Evolutionary conservation across 371 early-diverging fungal species (phyloP).

Genomic region (Zancudomyces culisetae): DNA sequence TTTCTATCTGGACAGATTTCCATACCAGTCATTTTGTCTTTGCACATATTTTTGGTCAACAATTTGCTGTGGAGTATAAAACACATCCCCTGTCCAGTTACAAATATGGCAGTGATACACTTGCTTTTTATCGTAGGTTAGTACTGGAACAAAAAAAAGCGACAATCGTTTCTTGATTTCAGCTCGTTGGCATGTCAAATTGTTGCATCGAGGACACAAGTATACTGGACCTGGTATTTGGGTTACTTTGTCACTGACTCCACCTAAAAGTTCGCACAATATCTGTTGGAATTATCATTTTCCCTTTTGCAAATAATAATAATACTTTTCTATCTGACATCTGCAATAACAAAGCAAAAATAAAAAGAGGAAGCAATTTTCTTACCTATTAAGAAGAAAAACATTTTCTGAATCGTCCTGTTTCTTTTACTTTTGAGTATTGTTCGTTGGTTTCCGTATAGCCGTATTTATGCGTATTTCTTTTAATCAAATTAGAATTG

Average conservation of each 20-base stretch:
- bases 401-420: too few species aligned
- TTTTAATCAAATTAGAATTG: too few species aligned
- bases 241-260: background rate
- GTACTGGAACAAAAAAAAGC: background rate
- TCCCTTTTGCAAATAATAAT: too few species aligned
- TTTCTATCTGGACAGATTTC: background rate
- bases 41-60: background rate
- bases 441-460: too few species aligned
- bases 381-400: too few species aligned
- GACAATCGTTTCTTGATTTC: background rate
- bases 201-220: constrained; percentile 2
- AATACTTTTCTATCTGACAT: too few species aligned
- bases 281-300: too few species aligned
- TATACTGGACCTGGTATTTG: background rate
- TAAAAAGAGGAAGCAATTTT: too few species aligned
- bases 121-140: background rate
- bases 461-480: too few species aligned
- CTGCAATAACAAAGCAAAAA: too few species aligned
- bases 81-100: constrained; percentile 2
- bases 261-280: too few species aligned
- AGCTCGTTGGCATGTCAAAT: background rate
- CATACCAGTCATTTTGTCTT: background rate
- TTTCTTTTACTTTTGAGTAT: too few species aligned
- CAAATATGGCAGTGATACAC: constrained; percentile 3
- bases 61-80: background rate